Evolutionary conservation across 495 filamentous ascomycete genomes (phyloP).

Genomic region (Xylaria palmicola): DNA sequence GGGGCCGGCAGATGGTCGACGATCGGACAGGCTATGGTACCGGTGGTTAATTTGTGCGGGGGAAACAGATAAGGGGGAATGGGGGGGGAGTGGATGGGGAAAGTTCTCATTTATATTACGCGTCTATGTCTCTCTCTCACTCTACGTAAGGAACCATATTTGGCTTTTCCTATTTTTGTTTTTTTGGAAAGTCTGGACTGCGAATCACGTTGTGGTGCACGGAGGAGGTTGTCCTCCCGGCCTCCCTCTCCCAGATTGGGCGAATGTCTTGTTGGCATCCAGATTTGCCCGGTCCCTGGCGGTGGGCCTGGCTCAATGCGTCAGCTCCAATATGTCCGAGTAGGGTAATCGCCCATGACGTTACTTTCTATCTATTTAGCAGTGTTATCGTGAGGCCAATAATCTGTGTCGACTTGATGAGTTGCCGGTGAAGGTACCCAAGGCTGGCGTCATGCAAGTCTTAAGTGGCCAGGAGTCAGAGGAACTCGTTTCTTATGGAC

Average conservation of each 20-base stretch:
- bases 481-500: too few species aligned
- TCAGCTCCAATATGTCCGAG: slow-evolving; percentile 1
- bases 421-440: neutral
- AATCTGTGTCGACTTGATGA: neutral
- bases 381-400: neutral
- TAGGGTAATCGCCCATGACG: neutral
- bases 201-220: neutral
- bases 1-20: slow-evolving; percentile 1
- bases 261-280: neutral
- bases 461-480: too few species aligned
- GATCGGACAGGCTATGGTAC: neutral
- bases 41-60: neutral
- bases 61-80: neutral
- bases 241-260: neutral
- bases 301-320: neutral
- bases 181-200: neutral
- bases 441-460: neutral
- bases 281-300: neutral
- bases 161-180: neutral
- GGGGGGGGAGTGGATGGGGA: too few species aligned
- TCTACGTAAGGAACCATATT: too few species aligned
- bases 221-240: neutral
- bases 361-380: neutral
- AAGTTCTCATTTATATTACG: slow-evolving; percentile 7
- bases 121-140: too few species aligned